Evolutionary conservation across 306 rosid species (phyloP).

Genomic region (Begonia fuchsioides): DNA sequence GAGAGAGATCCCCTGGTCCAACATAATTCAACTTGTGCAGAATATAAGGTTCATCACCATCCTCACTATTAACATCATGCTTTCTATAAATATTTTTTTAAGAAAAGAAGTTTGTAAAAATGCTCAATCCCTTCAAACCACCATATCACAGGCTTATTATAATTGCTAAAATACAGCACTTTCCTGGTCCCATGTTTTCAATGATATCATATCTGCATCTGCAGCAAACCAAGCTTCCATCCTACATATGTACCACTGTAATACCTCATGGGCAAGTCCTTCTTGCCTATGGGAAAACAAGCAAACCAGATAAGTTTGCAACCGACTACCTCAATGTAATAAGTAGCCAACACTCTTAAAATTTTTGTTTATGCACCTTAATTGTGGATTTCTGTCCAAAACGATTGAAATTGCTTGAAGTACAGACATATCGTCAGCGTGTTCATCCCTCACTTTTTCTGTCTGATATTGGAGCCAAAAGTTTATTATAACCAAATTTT

Average conservation of each 20-base stretch:
- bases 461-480: slow-evolving; percentile 21
- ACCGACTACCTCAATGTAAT: neutral
- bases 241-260: slow-evolving; percentile 69
- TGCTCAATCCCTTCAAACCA: no score
- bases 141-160: no score
- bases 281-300: slow-evolving; percentile 26
- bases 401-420: slow-evolving; percentile 48
- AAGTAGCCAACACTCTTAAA: neutral
- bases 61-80: no score
- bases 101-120: no score
- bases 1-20: no score
- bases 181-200: slow-evolving; percentile 74
- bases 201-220: slow-evolving; percentile 66
- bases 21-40: no score
- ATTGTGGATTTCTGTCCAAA: slow-evolving; percentile 41
- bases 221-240: slow-evolving; percentile 91
- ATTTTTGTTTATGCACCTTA: slow-evolving; percentile 19
- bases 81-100: no score
- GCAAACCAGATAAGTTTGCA: neutral
- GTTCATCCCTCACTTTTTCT: slow-evolving; percentile 54
- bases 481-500: neutral
- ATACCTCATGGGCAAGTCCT: slow-evolving; percentile 54
- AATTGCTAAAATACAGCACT: slow-evolving; percentile 8
- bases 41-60: no score
- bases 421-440: slow-evolving; percentile 49